phyloP scores from a whole-genome alignment of 352 stramenopile species.

The Pythium phragmitis region DNA sequence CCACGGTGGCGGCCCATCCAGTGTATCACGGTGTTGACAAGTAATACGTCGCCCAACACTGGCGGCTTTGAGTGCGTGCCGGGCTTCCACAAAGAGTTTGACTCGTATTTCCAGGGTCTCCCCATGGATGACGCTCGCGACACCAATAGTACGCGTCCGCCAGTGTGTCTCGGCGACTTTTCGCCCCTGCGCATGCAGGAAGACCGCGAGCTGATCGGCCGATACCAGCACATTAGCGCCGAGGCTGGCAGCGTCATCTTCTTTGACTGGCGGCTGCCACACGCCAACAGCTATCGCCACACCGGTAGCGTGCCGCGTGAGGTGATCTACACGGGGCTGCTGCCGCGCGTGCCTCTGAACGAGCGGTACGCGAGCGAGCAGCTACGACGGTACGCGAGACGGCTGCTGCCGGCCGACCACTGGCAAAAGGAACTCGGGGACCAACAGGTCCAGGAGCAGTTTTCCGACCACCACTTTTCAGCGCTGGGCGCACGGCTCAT shows the following conservation, averaged over 20 bases:
- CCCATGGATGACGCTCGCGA: slow-evolving; percentile 19
- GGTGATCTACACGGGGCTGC: slow-evolving; percentile 86
- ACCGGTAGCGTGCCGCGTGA: slow-evolving; percentile 51
- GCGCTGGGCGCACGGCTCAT: slow-evolving; percentile 64
- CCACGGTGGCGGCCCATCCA: slow-evolving; percentile 88
- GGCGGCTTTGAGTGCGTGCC: slow-evolving; percentile 86
- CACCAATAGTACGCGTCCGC: slow-evolving; percentile 33
- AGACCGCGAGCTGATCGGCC: slow-evolving; percentile 70
- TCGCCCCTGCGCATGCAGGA: slow-evolving; percentile 84
- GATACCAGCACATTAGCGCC: slow-evolving; percentile 65
- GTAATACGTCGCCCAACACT: slow-evolving; percentile 60
- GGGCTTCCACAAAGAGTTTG: slow-evolving; percentile 88
- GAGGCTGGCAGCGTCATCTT: slow-evolving; percentile 79
- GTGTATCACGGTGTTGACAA: slow-evolving; percentile 84
- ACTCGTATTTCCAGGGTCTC: slow-evolving; percentile 44
- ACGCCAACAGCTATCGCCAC: slow-evolving; percentile 88
- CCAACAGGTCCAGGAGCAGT: slow-evolving; percentile 54
- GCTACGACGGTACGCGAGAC: slow-evolving; percentile 58
- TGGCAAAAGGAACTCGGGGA: slow-evolving; percentile 75
- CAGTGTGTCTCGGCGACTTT: slow-evolving; percentile 88
- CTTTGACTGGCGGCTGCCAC: slow-evolving; percentile 87
- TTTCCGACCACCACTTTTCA: slow-evolving; percentile 67
- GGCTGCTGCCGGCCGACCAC: slow-evolving; percentile 67
- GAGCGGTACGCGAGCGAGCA: slow-evolving; percentile 69
- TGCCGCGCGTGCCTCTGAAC: slow-evolving; percentile 76